Conservation (phyloP, 2,329 filamentous ascomycete genomes). For the Mycocentrospora acerina region DNA sequence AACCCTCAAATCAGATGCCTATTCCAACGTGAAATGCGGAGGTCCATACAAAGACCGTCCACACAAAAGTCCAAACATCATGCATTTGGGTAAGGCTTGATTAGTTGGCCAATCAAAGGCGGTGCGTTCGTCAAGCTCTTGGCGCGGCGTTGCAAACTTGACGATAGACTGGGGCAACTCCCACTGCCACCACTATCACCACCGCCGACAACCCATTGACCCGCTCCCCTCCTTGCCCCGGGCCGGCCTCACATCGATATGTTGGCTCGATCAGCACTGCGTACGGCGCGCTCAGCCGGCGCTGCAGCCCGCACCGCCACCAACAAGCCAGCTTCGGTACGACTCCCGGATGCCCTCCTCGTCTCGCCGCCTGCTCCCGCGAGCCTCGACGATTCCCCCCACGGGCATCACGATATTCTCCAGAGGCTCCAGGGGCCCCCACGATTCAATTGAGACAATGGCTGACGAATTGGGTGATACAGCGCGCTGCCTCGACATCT, state of each 20-base stretch:
- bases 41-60: slow-evolving; percentile 1
- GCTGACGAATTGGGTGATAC: slow-evolving; percentile 37
- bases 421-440: slow-evolving; percentile 17
- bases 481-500: slow-evolving; percentile 68
- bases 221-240: slow-evolving; percentile 35
- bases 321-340: slow-evolving; percentile 51
- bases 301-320: slow-evolving; percentile 69
- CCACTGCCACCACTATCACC: slow-evolving; percentile 24
- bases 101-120: slow-evolving; percentile 20
- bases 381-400: slow-evolving; percentile 29
- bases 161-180: slow-evolving; percentile 12
- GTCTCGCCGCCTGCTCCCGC: slow-evolving; percentile 26
- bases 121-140: slow-evolving; percentile 13
- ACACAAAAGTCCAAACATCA: slow-evolving; percentile 6
- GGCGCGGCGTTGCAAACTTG: slow-evolving; percentile 10
- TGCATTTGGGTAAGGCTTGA: slow-evolving; percentile 5
- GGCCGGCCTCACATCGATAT: slow-evolving; percentile 61
- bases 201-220: slow-evolving; percentile 39
- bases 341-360: slow-evolving; percentile 31
- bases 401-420: slow-evolving; percentile 8
- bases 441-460: slow-evolving; percentile 29
- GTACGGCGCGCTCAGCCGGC: slow-evolving; percentile 83
- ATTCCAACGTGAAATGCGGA: no score
- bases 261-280: slow-evolving; percentile 91
- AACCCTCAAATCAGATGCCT: no score